phyloP scores from a whole-genome alignment of 768 basidiomycete genomes.

The Boletus speciosus region DNA sequence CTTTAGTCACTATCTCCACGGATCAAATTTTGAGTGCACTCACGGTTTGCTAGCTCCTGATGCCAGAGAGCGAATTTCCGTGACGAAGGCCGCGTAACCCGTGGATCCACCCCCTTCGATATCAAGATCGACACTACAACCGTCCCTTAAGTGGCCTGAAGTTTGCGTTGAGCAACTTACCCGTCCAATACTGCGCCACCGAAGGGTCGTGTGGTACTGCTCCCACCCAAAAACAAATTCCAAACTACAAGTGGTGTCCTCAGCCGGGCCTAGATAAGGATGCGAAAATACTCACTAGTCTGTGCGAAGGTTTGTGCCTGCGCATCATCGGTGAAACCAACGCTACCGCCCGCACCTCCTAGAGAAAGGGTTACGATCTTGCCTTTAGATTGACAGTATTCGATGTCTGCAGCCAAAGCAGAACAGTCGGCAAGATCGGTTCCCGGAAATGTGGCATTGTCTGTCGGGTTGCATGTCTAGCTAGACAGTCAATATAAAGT shows the following conservation, averaged over 20 bases:
- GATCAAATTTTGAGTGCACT: neutral
- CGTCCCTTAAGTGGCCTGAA: neutral
- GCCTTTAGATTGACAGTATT: constrained; percentile 43
- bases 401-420: constrained; percentile 39
- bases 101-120: constrained; percentile 63
- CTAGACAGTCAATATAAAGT: neutral
- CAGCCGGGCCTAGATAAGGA: constrained; percentile 7
- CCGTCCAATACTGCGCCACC: constrained; percentile 45
- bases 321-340: constrained; percentile 38
- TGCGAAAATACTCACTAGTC: constrained; percentile 14
- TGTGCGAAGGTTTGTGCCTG: constrained; percentile 35
- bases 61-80: constrained; percentile 24
- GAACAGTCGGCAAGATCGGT: constrained; percentile 40
- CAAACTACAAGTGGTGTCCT: constrained; percentile 29
- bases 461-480: constrained; percentile 42
- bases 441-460: constrained; percentile 40
- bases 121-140: constrained; percentile 61
- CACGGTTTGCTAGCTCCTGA: constrained; percentile 23
- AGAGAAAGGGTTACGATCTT: constrained; percentile 47
- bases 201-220: constrained; percentile 41
- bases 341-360: constrained; percentile 41
- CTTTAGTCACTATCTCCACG: constrained; percentile 1
- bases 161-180: constrained; percentile 23
- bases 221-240: constrained; percentile 48
- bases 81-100: constrained; percentile 47